A percentile compares a stretch with the other conserved stretches of the same genome.
These are phyloP conservation scores for Cyberlindnera lachancei DNA, from an alignment of 805 yeast genomes.

Conservation along the genomic window DNA sequence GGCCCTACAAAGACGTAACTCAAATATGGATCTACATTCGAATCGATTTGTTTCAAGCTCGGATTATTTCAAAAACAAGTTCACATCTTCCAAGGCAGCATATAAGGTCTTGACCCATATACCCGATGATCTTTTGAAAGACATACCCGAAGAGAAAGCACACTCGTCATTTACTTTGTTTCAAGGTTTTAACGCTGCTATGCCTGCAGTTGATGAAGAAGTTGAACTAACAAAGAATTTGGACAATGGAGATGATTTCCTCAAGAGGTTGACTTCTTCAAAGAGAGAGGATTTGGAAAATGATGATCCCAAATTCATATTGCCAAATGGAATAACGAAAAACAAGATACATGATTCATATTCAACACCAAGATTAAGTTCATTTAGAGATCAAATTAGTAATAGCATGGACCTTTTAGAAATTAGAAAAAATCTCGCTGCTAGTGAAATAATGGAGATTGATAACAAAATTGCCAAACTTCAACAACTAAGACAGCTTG, in stretches of 20 bases:
- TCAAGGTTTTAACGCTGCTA: constrained; percentile 62
- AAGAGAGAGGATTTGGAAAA: constrained; percentile 9
- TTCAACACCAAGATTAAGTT: constrained; percentile 31
- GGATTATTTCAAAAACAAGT: constrained; percentile 32
- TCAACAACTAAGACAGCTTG: constrained; percentile 41
- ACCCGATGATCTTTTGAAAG: constrained; percentile 54
- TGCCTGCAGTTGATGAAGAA: constrained; percentile 43
- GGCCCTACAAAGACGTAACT: constrained; percentile 25
- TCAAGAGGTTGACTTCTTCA: constrained; percentile 18
- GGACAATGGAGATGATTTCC: constrained; percentile 13
- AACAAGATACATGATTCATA: constrained; percentile 36
- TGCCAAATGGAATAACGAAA: constrained; percentile 34
- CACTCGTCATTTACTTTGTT: constrained; percentile 45
- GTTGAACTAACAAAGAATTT: constrained; percentile 24
- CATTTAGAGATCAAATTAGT: constrained; percentile 32
- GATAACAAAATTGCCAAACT: constrained; percentile 49
- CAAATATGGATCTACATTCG: constrained; percentile 21
- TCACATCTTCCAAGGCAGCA: constrained; percentile 30
- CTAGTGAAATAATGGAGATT: constrained; percentile 56
- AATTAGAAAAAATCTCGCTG: constrained; percentile 56
- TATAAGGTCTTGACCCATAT: constrained; percentile 43
- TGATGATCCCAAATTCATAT: constrained; percentile 18
- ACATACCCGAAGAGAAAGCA: constrained; percentile 36
- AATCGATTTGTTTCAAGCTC: constrained; percentile 25
- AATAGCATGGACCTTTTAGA: constrained; percentile 47